Evolutionary conservation across 768 basidiomycete genomes (phyloP), one percentile per base, ranked within the genome.

Genomic region (Phaffia australis): DNA sequence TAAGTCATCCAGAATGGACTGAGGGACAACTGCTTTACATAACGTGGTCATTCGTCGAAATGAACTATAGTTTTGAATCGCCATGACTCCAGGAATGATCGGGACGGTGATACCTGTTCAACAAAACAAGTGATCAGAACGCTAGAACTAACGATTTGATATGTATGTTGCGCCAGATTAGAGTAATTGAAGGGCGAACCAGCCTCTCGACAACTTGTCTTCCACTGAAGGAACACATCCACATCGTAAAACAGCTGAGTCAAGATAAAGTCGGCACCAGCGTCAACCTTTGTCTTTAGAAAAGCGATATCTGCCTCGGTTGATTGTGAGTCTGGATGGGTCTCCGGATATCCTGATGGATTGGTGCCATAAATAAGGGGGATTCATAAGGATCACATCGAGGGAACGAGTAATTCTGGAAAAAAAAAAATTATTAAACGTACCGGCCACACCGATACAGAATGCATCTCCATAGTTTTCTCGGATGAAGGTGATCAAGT

Each of bases 221-320:
- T 76, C 95, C 95, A 99, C 19, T 77, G 72, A 35, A 90, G 75
- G 77, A 95, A 98, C 19, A 82, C 81, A 58, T 91, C 85, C n/a
- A 87, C 83, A 74, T 99, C 94, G 77, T 98, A 99, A 77, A 99
- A 99, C 7, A 98, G 80, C 72, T 99, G 95, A 0, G 95, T 98
- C 60, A 98, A 80, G 68, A 99, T 88, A 74, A 90, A 98, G 72
- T 97, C 88, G 1, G 94, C 94, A 19, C 95, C 95, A 0, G 89
- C 91, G 71, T 94, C 86, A 49, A 95, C 85, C 75, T 98, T 99
- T 54, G 81, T 81, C 75, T 87, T 89, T 64, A 99, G 79, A 71
- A 84, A 79, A 1, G 81, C 78, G 21, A 98, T 65, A 63, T 77
- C 76, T 46, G 65, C 69, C 69, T 73, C 74, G 7, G 68, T 51